Conservation (phyloP, 2,329 filamentous ascomycete genomes). For the Fusarium newnesense region DNA sequence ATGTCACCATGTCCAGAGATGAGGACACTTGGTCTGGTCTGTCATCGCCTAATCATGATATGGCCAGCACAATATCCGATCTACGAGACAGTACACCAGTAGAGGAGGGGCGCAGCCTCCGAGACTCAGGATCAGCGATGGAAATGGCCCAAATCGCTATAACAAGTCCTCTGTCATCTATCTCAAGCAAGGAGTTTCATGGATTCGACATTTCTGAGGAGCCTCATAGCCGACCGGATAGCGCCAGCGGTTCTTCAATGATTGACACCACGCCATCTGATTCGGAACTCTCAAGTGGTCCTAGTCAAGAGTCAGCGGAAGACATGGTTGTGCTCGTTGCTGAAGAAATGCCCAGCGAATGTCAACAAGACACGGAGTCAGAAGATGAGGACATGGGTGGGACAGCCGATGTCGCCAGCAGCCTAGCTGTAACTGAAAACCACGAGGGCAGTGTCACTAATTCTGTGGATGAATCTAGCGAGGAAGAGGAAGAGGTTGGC, state of each 20-base stretch:
- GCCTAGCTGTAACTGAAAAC: neutral
- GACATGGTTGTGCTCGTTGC: neutral
- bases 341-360: neutral
- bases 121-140: neutral
- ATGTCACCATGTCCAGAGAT: neutral
- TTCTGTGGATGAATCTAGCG: neutral
- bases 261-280: neutral
- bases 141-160: neutral
- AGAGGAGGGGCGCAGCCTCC: neutral
- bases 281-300: neutral
- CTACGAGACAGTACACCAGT: neutral
- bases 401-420: neutral
- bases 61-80: neutral
- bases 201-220: conserved; percentile 5
- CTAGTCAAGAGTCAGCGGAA: neutral
- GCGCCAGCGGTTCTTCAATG: neutral
- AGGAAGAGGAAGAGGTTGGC: neutral
- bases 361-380: neutral
- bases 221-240: neutral
- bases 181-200: conserved; percentile 23
- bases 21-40: conserved; percentile 36
- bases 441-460: neutral
- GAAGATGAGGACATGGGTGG: conserved; percentile 6
- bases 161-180: conserved; percentile 33
- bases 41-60: conserved; percentile 11